phyloP scores from a whole-genome alignment of 345 rosid genomes.

The Murraya koenigii region DNA sequence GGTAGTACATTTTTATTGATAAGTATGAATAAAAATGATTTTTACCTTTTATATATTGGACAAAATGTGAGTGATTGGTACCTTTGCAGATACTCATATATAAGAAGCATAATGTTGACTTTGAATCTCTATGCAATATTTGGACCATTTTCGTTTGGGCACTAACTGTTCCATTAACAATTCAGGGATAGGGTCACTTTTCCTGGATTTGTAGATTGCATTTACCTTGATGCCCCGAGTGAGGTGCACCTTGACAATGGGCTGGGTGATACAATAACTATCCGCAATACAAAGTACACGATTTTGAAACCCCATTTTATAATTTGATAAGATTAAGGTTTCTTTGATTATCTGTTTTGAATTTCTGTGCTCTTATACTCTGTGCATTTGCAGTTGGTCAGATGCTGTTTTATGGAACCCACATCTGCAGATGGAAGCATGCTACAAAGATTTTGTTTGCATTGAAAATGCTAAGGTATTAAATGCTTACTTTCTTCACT shows the following conservation, averaged over 20 bases:
- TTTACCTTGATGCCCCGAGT: slow-evolving; percentile 68
- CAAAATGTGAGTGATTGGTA: not conserved
- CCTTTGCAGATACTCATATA: not conserved
- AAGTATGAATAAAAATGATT: not conserved
- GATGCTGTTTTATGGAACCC: slow-evolving; percentile 96
- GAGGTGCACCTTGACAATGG: slow-evolving; percentile 78
- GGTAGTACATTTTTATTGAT: slow-evolving; percentile 1
- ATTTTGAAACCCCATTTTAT: slow-evolving; percentile 9
- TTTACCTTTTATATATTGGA: not conserved
- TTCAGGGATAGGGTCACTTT: slow-evolving; percentile 73
- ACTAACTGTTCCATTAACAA: slow-evolving; percentile 26
- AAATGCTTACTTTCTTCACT: not conserved
- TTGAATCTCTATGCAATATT: slow-evolving; percentile 2
- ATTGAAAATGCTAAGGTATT: slow-evolving; percentile 92
- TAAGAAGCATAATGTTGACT: slow-evolving; percentile 1
- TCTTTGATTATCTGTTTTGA: not conserved
- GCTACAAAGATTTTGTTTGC: slow-evolving; percentile 83
- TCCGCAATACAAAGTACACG: slow-evolving; percentile 67
- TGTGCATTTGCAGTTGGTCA: slow-evolving; percentile 65
- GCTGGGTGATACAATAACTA: slow-evolving; percentile 64
- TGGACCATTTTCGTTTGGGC: slow-evolving; percentile 6
- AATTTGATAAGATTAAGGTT: slow-evolving; percentile 6
- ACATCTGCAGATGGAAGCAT: slow-evolving; percentile 89
- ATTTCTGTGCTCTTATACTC: slow-evolving; percentile 7
- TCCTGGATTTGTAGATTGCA: slow-evolving; percentile 90